Evolutionary conservation across 2,329 filamentous ascomycete genomes (phyloP), one percentile per base, ranked within the genome.

Genomic region (Phialophora chinensis): DNA sequence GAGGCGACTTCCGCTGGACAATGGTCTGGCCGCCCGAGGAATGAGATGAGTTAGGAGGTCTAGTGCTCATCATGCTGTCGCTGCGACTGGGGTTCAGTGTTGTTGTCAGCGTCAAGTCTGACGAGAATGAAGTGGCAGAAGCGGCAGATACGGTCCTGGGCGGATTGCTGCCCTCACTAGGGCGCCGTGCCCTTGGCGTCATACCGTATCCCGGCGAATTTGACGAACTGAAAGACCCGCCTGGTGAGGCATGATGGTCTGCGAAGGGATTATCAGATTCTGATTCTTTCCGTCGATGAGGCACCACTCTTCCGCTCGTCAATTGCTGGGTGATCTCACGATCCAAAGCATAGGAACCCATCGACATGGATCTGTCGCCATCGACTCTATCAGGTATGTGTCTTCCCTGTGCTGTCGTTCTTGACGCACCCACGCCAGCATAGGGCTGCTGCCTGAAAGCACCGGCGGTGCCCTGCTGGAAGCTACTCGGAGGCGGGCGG

Each of bases 311-410:
- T 56, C 95, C 95, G 76, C 91, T 96, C 87, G 94, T 96, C 5
- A 93, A 97, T 6, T 70, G 68, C 79, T 97, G 94, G 12, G 83
- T 80, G 77, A 95, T 90, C 53, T 93, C 83, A 74, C 91, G 90
- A 72, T 96, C 92, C 42, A 68, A 49, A 62, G 89, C 85, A 72
- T 92, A 91, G 10, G 91, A 92, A 4, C 90, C 95, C 90, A 99
- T 90, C 54, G 94, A 97, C 95, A 98, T 98, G 69, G 95, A 89
- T 65, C 95, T 88, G 78, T 98, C 94, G 74, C 98, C 94, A 63
- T 96, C 92, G 68, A 93, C 91, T 62, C 94, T 88, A 76, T 97
- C 93, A 1, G 95, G 95, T 8, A 99, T 93, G 42, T 95, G 84
- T 67, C 95, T 87, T 35, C 95, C 95, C 77, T 97, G 93, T 8